Evolutionary conservation across 129 eudicot genomes (phyloP).

Genomic region (Flaveria brownii): DNA sequence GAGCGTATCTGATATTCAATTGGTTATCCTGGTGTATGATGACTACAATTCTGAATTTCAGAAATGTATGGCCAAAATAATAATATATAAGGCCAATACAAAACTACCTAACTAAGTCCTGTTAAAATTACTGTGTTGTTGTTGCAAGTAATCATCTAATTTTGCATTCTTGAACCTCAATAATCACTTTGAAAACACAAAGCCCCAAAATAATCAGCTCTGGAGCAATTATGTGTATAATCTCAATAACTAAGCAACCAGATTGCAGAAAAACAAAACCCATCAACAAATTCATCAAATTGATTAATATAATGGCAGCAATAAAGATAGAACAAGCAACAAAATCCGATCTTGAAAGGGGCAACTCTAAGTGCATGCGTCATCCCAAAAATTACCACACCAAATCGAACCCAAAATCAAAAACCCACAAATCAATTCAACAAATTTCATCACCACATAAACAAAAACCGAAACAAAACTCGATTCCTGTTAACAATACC

Average conservation of each 20-base stretch:
- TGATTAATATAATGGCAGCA: no score
- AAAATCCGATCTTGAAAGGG: no score
- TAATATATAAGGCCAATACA: not conserved
- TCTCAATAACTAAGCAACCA: not conserved
- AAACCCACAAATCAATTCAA: slow-evolving; percentile 1
- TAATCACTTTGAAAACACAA: not conserved
- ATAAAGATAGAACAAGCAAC: no score
- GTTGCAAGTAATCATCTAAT: slow-evolving; percentile 7
- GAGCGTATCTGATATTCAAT: not conserved
- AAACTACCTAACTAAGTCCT: not conserved
- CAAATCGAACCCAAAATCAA: slow-evolving; percentile 2
- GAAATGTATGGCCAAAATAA: not conserved
- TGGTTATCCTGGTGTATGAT: not conserved
- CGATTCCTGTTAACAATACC: slow-evolving; percentile 31
- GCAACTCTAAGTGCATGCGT: no score
- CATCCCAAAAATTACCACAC: not conserved
- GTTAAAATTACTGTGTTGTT: not conserved
- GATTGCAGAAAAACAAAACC: slow-evolving; percentile 5
- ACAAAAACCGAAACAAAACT: not conserved
- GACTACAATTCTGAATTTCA: not conserved
- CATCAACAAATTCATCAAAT: not conserved
- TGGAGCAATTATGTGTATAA: no score
- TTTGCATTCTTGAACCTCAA: not conserved
- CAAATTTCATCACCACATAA: not conserved
- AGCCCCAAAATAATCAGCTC: not conserved